Base-by-base conservation (phyloP, 495 filamentous ascomycete species). In the Parathielavia appendiculata region DNA sequence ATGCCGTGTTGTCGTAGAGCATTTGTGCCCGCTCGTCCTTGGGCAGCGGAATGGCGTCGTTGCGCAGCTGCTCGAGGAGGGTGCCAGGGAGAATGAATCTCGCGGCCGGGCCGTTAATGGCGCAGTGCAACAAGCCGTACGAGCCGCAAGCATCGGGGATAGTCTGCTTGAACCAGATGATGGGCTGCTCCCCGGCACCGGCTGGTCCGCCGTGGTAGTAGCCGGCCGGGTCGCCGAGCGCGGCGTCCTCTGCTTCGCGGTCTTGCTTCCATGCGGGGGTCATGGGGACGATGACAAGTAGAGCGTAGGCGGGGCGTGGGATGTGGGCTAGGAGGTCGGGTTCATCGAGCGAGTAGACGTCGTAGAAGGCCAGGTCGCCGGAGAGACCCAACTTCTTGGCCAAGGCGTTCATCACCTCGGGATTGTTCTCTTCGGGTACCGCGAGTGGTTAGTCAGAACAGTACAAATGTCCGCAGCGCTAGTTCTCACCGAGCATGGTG, bases 131-230 rank as follows among this genome's bases (percentile, higher is more conserved):
- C 4, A 95, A 73, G 0, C 86, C 91, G 71, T 93, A 91, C 48
- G 90, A 79, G 1, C 91, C 92, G 73, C 92, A 97, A 3, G 90
- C 86, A 70, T 96, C 83, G 49, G 83, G 79, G 69, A 97, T 97
- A 0, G 90, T 96, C 63, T 97, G 91, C 66, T 88, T 86, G 76
- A 90, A 96, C 91, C 91, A 96, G 51, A 91, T 79, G 14, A 81
- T 70, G 43, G 76, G 76, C 59, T 81, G 76, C 19, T 62, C 67
- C 7, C 64, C 66, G 23, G 75, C 80, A 38, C 40, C 23, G 12
- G 56, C 45, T 20, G 45, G 13, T 17, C 55, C 51, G 16, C 56
- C 61, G 34, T 26, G 40, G 26, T 59, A 59, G 47, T 59, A 59
- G 8, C 2, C 30, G 20, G 10, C 30, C 6, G 60, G 55, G 46